Evolutionary conservation across 2,329 filamentous ascomycete genomes (phyloP).

Genomic region (Grosmannia penicillata): DNA sequence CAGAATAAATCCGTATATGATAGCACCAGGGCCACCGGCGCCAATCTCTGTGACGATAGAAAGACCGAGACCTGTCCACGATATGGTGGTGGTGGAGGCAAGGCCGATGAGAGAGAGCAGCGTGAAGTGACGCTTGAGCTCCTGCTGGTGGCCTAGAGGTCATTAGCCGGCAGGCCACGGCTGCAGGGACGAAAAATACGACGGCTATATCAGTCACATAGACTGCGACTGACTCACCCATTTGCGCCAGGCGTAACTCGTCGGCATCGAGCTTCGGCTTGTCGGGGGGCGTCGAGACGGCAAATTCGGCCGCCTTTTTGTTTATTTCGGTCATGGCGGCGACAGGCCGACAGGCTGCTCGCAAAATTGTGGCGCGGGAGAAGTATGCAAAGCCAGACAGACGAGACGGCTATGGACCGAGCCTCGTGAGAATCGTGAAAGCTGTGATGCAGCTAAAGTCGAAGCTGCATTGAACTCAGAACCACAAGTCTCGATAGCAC

Average conservation of each 20-base stretch:
- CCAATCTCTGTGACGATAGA: constrained; percentile 30
- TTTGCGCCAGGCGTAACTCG: constrained; percentile 1
- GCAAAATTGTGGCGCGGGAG: too few species aligned
- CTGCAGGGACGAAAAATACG: too few species aligned
- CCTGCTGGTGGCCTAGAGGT: constrained; percentile 27
- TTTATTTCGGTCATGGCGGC: too few species aligned
- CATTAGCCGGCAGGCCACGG: neutral
- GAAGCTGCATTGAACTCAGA: too few species aligned
- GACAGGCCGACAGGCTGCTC: too few species aligned
- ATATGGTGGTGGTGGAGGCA: constrained; percentile 33
- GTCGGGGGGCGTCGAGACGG: neutral
- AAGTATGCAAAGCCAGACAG: too few species aligned
- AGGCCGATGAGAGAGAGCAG: constrained; percentile 31
- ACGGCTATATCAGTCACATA: too few species aligned
- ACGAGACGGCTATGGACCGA: too few species aligned
- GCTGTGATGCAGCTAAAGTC: too few species aligned
- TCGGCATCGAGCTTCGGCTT: neutral
- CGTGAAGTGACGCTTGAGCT: constrained; percentile 31
- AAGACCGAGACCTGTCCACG: constrained; percentile 30
- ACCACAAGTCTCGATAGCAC: too few species aligned
- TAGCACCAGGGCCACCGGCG: constrained; percentile 29
- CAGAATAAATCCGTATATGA: constrained; percentile 25
- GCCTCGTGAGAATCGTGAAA: too few species aligned
- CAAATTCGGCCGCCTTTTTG: too few species aligned
- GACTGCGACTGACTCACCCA: constrained; percentile 1